phyloP scores from a whole-genome alignment of 1,284 basidiomycete genomes.

The Limonomyces culmigenus region DNA sequence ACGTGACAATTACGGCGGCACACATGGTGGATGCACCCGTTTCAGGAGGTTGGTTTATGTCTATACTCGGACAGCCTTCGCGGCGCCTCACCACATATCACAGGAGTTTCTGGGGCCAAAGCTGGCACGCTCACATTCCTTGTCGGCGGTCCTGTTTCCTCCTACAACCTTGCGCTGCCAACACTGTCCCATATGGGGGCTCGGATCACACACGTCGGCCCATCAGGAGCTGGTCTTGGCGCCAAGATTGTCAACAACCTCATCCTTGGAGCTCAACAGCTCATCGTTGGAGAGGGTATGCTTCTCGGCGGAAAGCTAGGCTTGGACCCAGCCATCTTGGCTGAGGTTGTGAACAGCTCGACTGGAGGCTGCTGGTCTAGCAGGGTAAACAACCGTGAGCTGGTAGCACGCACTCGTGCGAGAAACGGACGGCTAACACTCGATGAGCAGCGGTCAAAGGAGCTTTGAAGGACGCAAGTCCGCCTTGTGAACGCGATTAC shows the following conservation, averaged over 20 bases:
- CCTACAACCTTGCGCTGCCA: slow-evolving; percentile 45
- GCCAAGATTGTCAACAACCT: slow-evolving; percentile 86
- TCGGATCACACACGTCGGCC: slow-evolving; percentile 71
- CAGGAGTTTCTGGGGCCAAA: slow-evolving; percentile 72
- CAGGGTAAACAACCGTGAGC: slow-evolving; percentile 80
- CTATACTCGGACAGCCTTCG: too few species aligned
- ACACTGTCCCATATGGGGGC: slow-evolving; percentile 64
- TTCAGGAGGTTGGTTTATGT: slow-evolving; percentile 45
- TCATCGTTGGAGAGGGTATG: slow-evolving; percentile 75
- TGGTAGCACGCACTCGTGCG: too few species aligned
- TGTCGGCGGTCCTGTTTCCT: slow-evolving; percentile 55
- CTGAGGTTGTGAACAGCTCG: slow-evolving; percentile 70
- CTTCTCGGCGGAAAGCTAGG: slow-evolving; percentile 66
- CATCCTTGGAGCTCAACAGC: slow-evolving; percentile 61
- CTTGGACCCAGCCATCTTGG: slow-evolving; percentile 55
- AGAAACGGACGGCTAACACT: too few species aligned
- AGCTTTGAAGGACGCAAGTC: slow-evolving; percentile 53
- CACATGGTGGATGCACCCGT: slow-evolving; percentile 84
- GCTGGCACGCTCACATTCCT: slow-evolving; percentile 81
- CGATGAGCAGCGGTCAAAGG: too few species aligned
- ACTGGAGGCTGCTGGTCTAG: slow-evolving; percentile 76
- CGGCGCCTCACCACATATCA: background rate
- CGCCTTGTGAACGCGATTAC: slow-evolving; percentile 73
- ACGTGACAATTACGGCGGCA: too few species aligned
- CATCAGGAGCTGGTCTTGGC: slow-evolving; percentile 70